These are phyloP conservation scores for Parsonsia alboflavescens DNA, from an alignment of 257 asterid species.

Conservation along the genomic window DNA sequence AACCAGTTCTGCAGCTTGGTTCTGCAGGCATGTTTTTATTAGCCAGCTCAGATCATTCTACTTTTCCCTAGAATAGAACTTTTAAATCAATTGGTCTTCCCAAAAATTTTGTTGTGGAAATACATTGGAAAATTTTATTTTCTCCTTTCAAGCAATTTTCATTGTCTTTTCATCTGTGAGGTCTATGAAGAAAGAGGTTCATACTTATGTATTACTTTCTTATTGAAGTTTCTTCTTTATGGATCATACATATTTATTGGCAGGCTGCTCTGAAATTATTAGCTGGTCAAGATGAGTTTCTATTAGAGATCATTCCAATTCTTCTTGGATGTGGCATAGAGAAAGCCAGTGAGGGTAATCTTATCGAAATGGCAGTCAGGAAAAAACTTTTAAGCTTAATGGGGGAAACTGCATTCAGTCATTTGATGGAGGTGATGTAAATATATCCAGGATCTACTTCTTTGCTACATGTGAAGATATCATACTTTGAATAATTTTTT, in stretches of 20 bases:
- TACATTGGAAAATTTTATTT: background rate
- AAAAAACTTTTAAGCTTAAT: conserved; percentile 42
- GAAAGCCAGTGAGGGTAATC: conserved; percentile 34
- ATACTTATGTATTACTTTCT: background rate
- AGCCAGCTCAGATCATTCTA: conserved; percentile 5
- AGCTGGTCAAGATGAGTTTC: conserved; percentile 61
- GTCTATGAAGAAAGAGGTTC: background rate
- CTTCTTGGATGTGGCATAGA: conserved; percentile 60
- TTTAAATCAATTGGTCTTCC: background rate
- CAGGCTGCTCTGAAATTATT: conserved; percentile 80
- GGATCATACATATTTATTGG: conserved; percentile 21
- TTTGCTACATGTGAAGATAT: background rate
- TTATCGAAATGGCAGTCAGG: conserved; percentile 31
- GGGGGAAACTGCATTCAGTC: conserved; percentile 84
- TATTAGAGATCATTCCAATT: conserved; percentile 49
- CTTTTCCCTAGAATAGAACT: background rate
- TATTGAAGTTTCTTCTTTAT: conserved; percentile 5
- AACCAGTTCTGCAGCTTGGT: conserved; percentile 88
- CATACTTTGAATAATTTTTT: background rate
- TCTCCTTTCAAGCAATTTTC: background rate
- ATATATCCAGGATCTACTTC: background rate
- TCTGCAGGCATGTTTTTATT: conserved; percentile 58
- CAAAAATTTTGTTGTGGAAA: background rate
- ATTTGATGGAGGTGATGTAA: conserved; percentile 84
- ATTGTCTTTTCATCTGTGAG: too few species aligned